A percentile compares a stretch with the other conserved stretches of the same genome.
Conservation (phyloP, 495 filamentous ascomycete genomes). For the Sordaria brevicollis region DNA sequence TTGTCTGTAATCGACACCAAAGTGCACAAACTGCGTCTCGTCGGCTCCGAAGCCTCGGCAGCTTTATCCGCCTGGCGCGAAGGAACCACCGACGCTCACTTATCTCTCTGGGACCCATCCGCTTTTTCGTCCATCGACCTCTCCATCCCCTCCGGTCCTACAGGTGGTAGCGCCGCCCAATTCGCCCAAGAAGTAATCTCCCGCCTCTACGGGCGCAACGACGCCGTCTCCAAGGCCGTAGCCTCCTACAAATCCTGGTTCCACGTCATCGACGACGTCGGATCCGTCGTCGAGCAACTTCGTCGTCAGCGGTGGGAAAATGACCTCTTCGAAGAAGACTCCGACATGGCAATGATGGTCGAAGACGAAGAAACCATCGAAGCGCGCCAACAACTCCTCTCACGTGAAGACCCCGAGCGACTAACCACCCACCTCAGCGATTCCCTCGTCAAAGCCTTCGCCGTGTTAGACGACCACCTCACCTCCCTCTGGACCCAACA, state of each 20-base stretch:
- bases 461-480: conserved; percentile 47
- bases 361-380: conserved; percentile 52
- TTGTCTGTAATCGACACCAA: conserved; percentile 47
- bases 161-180: conserved; percentile 24
- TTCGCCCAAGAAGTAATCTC: conserved; percentile 36
- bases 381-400: conserved; percentile 51
- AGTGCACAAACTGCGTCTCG: conserved; percentile 44
- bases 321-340: conserved; percentile 52
- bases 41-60: conserved; percentile 47
- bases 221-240: conserved; percentile 49
- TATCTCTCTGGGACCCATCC: conserved; percentile 52
- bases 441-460: conserved; percentile 48
- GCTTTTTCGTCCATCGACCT: conserved; percentile 33
- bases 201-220: conserved; percentile 53
- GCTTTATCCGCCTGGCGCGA: conserved; percentile 43
- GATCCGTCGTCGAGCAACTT: conserved; percentile 53
- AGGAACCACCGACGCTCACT: conserved; percentile 33
- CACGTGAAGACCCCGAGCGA: conserved; percentile 58
- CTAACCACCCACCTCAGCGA: conserved; percentile 51
- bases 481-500: conserved; percentile 33
- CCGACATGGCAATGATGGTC: not conserved
- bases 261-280: conserved; percentile 47
- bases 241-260: conserved; percentile 59
- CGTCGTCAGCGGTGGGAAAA: conserved; percentile 65
- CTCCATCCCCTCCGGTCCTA: conserved; percentile 1